These are phyloP conservation scores for Pyrenophora teres DNA, from an alignment of 2,329 filamentous ascomycete genomes.

Conservation along the genomic window DNA sequence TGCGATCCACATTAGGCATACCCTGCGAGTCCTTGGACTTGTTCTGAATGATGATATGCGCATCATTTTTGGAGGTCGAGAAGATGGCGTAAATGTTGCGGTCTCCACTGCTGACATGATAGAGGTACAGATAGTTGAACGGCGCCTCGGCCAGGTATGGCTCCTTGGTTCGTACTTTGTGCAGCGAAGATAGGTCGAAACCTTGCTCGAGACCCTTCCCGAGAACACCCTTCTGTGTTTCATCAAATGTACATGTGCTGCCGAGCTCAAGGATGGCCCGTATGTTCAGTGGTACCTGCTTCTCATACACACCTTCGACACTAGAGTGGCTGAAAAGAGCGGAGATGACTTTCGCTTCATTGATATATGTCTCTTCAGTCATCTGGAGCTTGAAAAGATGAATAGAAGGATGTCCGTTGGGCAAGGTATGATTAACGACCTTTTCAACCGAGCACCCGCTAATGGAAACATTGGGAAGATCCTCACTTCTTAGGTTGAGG, in stretches of 20 bases:
- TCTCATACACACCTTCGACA: conserved; percentile 97
- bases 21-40: conserved; percentile 80
- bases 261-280: conserved; percentile 88
- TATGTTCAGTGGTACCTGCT: conserved; percentile 83
- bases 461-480: conserved; percentile 86
- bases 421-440: conserved; percentile 87
- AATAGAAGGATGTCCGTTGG: conserved; percentile 91
- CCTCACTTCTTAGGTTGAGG: conserved; percentile 85
- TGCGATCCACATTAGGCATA: conserved; percentile 85
- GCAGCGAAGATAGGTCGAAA: conserved; percentile 81
- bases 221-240: conserved; percentile 84
- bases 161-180: conserved; percentile 67
- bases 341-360: conserved; percentile 80
- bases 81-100: conserved; percentile 93
- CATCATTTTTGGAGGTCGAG: conserved; percentile 78
- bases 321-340: conserved; percentile 88
- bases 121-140: conserved; percentile 86
- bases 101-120: conserved; percentile 89
- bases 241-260: conserved; percentile 90
- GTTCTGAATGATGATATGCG: conserved; percentile 86
- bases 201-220: conserved; percentile 92
- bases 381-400: conserved; percentile 95
- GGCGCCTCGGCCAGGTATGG: conserved; percentile 77
- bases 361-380: conserved; percentile 83
- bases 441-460: conserved; percentile 88